phyloP scores from a whole-genome alignment of 2,329 filamentous ascomycete species.

The Chalaropsis ovoidea region DNA sequence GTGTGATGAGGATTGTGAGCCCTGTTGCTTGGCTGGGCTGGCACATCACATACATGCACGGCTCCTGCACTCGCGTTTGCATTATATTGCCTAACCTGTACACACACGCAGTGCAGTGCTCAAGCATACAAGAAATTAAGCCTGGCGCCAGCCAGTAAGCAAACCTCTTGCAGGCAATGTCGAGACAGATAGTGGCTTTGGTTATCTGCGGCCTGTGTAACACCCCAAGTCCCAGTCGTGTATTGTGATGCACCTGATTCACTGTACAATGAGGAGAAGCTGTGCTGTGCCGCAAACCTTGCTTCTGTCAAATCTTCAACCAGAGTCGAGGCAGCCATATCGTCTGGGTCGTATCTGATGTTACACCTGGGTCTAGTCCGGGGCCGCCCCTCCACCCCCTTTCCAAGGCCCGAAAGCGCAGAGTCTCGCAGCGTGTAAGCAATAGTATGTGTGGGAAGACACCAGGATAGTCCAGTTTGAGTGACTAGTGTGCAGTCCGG shows the following conservation, averaged over 20 bases:
- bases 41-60: background rate
- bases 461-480: background rate
- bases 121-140: slow-evolving; percentile 2
- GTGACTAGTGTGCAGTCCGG: background rate
- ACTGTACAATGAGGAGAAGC: background rate
- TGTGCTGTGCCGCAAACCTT: background rate
- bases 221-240: background rate
- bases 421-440: background rate
- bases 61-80: background rate
- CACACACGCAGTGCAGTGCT: slow-evolving; percentile 3
- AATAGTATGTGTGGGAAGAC: background rate
- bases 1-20: background rate
- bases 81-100: background rate
- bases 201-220: background rate
- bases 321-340: background rate
- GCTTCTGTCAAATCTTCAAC: background rate
- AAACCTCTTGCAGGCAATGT: background rate
- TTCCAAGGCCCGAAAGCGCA: background rate
- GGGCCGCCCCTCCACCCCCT: background rate
- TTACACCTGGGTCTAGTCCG: background rate
- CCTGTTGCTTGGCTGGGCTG: background rate
- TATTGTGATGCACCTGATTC: background rate
- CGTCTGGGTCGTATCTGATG: background rate
- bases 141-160: too few relatives aligned
- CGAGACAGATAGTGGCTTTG: background rate